Base-by-base conservation (phyloP, 257 asterid genomes). In the Solanum pinnatisectum region DNA sequence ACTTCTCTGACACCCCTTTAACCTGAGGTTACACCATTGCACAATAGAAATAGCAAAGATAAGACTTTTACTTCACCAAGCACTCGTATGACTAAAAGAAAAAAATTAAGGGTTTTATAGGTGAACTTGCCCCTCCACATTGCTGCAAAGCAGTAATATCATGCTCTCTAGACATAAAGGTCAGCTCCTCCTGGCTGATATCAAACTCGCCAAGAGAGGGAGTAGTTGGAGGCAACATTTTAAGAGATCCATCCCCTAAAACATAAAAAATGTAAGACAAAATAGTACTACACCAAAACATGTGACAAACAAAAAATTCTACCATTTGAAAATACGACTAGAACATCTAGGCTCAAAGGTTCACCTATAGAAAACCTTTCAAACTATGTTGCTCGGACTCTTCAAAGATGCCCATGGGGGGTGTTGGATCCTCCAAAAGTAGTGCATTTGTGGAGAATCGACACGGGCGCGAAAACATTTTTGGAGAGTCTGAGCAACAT, bases 91-190 rank as follows among this genome's bases (percentile, higher is more conserved):
- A 22, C 56, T 36, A 52, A 4, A 12, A 52, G 37, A 60, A 49
- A 44, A 70, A 73, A 86, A n/a, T 4, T 33, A 46, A 32, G 59
- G 60, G 23, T 83, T 65, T 42, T 83, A 56, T 84, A 59, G 88
- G 78, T 72, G 88, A 85, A 92, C 98, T 95, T 94, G 90, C 99
- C 97, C 99, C 98, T 88, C 98, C 98, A 89, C 72, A 39, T 87
- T 91, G 94, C 92, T 93, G 97, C 90, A 97, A 88, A 70, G 93
- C 79, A 78, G 93, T 83, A 84, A 93, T 84, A 89, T 93, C 92
- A 67, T 92, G 94, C 85, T 94, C 97, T 92, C 94, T 95, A 56
- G 93, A 88, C 94, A 97, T 67, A 56, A 95, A 90, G 88, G 89
- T 90, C 74, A 97, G 93, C 88, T 95, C 98, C 89, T 96, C 98